Base-by-base conservation (phyloP, 1,139 yeast genomes). In the Maudiozyma humilis region DNA sequence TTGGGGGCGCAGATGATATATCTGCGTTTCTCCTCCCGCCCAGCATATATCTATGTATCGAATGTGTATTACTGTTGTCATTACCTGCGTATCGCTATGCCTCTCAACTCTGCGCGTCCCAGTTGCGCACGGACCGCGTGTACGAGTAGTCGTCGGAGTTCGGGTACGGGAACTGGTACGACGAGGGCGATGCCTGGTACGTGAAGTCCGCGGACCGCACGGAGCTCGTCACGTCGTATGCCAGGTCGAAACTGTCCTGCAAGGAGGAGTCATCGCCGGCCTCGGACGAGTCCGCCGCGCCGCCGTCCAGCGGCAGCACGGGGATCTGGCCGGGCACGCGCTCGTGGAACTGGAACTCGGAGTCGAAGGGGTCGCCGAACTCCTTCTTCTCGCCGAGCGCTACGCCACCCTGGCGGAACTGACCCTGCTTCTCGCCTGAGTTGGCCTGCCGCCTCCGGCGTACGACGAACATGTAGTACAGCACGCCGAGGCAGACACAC, bases 281-380 rank as follows among this genome's bases (percentile, higher is more conserved):
- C 16, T 25, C 18, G 16, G 17, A 25, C 27, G 10, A 6, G 27
- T 10, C 8, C 6, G 10, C 10, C 6, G 10, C 10, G 27, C 10
- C 27, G 27, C 10, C 10, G 27, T 23, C 27, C 27, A 23, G 27
- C 27, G 27, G 27, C 27, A 23, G 8, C 23, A 12, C 30, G 14
- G 30, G 30, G 12, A 20, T 37, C 14, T 37, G 40, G 6, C 43
- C 38, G 4, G 20, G 31, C 16, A 23, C 17, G n/a, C 31, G 38
- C n/a, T 27, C 40, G 15, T 44, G 27, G 19, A 42, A 47, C 18
- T 40, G 42, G 31, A 47, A 43, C 25, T 45, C 50, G 35, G 32
- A 38, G 17, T 32, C 32, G 32, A 47, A 47, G 20, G 50, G 50
- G 33, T 47, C 43, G 29, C 30, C 25, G 15, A 10, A 12, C 25